A percentile compares a stretch with the other conserved stretches of the same genome.
phyloP scores from a whole-genome alignment of 768 basidiomycete species.

The Amanita inopinata region DNA sequence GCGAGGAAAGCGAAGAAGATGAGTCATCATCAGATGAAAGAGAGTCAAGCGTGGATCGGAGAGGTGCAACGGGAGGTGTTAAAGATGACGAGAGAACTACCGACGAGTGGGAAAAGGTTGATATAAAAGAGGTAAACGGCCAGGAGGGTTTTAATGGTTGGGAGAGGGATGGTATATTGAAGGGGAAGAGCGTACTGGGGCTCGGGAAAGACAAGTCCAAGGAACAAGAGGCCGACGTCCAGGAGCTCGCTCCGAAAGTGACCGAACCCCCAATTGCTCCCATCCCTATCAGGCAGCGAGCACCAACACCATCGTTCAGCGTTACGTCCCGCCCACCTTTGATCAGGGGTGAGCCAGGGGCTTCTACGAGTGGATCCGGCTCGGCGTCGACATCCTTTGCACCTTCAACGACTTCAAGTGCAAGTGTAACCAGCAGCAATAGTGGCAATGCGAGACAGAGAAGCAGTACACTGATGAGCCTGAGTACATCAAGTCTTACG shows the following conservation, averaged over 20 bases:
- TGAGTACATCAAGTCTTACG: conserved; percentile 13
- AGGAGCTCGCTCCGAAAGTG: conserved; percentile 1
- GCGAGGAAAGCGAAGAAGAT: conserved; percentile 16
- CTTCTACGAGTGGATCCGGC: conserved; percentile 1
- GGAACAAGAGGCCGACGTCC: conserved; percentile 10
- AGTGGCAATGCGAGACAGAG: conserved; percentile 20
- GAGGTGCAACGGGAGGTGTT: not conserved
- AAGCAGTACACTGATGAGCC: conserved; percentile 30
- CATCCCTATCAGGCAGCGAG: conserved; percentile 48
- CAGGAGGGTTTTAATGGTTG: not conserved
- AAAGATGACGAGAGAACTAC: not conserved
- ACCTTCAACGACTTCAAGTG: conserved; percentile 6
- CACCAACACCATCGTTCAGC: conserved; percentile 48
- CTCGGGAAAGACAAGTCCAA: conserved; percentile 12
- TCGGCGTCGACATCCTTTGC: conserved; percentile 7
- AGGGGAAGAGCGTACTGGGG: conserved; percentile 8
- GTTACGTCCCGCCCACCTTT: conserved; percentile 51
- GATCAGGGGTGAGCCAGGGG: conserved; percentile 16
- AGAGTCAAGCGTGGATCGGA: not conserved
- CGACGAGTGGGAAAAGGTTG: conserved; percentile 10
- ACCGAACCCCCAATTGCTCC: conserved; percentile 27
- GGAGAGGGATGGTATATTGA: conserved; percentile 4
- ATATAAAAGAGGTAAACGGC: conserved; percentile 6
- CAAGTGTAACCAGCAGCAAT: conserved; percentile 2
- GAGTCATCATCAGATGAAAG: conserved; percentile 6